These are phyloP conservation scores for Plasmodium cynomolgi DNA, from an alignment of 169 alveolate genomes.

Conservation along the genomic window DNA sequence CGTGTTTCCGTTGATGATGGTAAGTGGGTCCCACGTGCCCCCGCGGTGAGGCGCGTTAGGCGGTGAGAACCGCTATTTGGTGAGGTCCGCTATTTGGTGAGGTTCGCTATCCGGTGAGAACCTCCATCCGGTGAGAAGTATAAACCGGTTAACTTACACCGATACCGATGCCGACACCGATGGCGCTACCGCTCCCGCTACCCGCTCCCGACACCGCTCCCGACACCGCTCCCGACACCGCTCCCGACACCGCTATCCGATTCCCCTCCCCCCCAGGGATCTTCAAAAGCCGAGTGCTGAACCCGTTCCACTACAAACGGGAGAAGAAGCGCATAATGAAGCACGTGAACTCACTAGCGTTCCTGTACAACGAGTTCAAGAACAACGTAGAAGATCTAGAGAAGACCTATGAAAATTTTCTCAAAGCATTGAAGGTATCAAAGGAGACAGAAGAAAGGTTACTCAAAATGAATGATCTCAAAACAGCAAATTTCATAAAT, in stretches of 20 bases:
- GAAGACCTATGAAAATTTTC: slow-evolving; percentile 4
- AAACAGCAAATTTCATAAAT: slow-evolving; percentile 18
- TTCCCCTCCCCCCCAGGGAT: background rate
- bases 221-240: too few species aligned
- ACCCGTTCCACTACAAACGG: slow-evolving; percentile 36
- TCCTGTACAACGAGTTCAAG: slow-evolving; percentile 12
- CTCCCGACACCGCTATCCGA: too few species aligned
- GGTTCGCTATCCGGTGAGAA: too few species aligned
- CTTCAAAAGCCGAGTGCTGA: slow-evolving; percentile 25
- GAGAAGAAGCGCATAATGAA: slow-evolving; percentile 40
- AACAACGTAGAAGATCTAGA: slow-evolving; percentile 33
- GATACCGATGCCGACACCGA: too few species aligned
- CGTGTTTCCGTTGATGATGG: slow-evolving; percentile 19
- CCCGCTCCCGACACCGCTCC: too few species aligned
- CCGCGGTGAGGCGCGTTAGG: background rate
- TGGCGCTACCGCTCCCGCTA: too few species aligned
- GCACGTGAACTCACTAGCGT: background rate
- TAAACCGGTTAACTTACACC: too few species aligned
- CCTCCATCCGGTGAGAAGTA: too few species aligned
- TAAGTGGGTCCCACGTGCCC: background rate
- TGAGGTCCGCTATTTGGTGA: too few species aligned
- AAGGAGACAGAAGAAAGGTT: slow-evolving; percentile 24
- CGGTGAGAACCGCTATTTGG: too few species aligned
- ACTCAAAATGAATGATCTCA: slow-evolving; percentile 21
- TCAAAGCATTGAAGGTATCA: slow-evolving; percentile 4